Conservation (phyloP, 78 protist species). For the Emiliania huxleyi region DNA sequence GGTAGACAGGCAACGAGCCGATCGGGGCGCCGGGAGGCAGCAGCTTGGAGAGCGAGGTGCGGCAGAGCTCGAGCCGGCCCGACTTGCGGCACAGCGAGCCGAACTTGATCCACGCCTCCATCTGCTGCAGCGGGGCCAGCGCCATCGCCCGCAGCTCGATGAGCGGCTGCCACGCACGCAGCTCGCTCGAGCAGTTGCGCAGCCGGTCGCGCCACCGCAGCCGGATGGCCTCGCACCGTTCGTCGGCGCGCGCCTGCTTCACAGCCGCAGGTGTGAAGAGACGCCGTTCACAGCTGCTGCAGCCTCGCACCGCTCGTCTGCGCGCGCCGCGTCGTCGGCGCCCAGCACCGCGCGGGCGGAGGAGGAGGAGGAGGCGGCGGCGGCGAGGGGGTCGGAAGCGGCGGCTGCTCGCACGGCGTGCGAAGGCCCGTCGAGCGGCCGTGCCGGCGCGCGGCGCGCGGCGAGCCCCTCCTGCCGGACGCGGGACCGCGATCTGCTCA, state of each 20-base stretch:
- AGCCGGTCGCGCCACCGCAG: constrained; percentile 9
- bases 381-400: too few species aligned
- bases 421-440: background rate
- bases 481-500: background rate
- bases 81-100: constrained; percentile 2
- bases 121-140: constrained; percentile 74
- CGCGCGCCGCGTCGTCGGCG: background rate
- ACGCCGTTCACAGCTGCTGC: too few species aligned
- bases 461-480: background rate
- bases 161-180: constrained; percentile 83
- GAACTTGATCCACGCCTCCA: constrained; percentile 52
- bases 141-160: constrained; percentile 81
- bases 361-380: too few species aligned
- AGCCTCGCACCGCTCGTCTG: background rate
- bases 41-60: constrained; percentile 56
- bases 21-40: background rate
- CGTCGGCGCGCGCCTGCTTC: too few species aligned
- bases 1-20: background rate
- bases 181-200: background rate
- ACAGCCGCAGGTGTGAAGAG: too few species aligned
- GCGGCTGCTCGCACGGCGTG: background rate
- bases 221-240: background rate
- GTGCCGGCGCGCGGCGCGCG: background rate
- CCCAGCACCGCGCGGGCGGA: background rate
- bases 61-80: constrained; percentile 61